Evolutionary conservation across 1,139 yeast species (phyloP).

Genomic region (Wickerhamiella infanticola): DNA sequence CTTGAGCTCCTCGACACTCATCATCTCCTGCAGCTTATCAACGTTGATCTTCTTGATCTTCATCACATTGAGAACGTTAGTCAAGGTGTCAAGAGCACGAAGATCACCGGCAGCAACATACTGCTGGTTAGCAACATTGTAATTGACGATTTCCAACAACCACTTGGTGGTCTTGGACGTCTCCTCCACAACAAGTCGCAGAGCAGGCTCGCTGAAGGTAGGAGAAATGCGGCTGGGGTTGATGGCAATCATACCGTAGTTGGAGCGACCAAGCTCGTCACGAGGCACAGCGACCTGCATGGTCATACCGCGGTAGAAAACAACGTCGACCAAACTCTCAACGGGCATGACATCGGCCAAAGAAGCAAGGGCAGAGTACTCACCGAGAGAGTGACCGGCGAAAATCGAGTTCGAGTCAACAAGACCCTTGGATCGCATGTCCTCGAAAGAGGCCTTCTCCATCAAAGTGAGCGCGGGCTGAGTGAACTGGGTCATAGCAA

Average conservation of each 20-base stretch:
- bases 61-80: constrained; percentile 83
- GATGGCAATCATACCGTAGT: constrained; percentile 98
- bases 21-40: constrained; percentile 64
- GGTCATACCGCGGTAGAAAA: constrained; percentile 99
- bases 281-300: constrained; percentile 99
- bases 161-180: constrained; percentile 71
- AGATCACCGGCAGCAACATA: constrained; percentile 98
- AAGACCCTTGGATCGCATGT: constrained; percentile 87
- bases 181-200: constrained; percentile 87
- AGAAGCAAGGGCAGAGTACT: constrained; percentile 92
- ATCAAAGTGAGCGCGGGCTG: constrained; percentile 97
- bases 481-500: constrained; percentile 96
- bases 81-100: constrained; percentile 82
- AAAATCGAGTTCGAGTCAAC: constrained; percentile 87
- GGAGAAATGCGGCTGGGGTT: constrained; percentile 87
- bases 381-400: constrained; percentile 99
- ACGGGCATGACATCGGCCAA: constrained; percentile 98
- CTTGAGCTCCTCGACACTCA: constrained; percentile 77
- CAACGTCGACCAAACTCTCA: constrained; percentile 94
- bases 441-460: constrained; percentile 99
- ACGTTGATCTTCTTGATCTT: constrained; percentile 90
- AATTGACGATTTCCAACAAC: constrained; percentile 95
- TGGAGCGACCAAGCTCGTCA: constrained; percentile 86
- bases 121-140: constrained; percentile 95
- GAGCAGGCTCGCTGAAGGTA: constrained; percentile 83